Conservation (phyloP, 441 rosid species). For the Brassica hybrid region DNA sequence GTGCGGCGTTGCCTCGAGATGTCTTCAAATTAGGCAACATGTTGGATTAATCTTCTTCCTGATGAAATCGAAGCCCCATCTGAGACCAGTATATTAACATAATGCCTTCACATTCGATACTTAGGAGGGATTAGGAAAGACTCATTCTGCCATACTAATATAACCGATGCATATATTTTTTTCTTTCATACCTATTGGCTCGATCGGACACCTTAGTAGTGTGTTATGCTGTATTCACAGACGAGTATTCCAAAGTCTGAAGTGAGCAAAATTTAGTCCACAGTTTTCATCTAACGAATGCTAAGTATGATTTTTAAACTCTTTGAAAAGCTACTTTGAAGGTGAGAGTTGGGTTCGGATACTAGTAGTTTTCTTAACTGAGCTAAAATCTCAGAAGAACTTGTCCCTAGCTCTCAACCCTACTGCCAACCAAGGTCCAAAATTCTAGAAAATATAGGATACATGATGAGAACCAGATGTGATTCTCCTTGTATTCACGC, state of each 20-base stretch:
- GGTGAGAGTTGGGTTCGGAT: conserved; percentile 2
- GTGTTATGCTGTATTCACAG: neutral
- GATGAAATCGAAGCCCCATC: conserved; percentile 60
- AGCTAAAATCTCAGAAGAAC: conserved; percentile 9
- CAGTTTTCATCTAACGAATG: conserved; percentile 1
- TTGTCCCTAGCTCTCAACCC: conserved; percentile 4
- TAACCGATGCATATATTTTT: neutral
- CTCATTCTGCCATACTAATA: neutral
- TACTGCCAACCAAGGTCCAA: conserved; percentile 1
- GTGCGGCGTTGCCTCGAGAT: neutral
- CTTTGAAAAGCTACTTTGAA: conserved; percentile 12
- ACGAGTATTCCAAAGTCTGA: neutral
- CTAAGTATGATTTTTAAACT: conserved; percentile 4
- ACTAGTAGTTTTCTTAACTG: neutral
- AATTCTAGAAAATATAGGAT: neutral
- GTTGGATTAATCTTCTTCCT: conserved; percentile 54
- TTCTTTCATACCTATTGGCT: neutral
- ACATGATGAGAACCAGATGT: neutral
- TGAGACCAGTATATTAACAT: conserved; percentile 37
- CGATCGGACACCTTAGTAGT: conserved; percentile 5
- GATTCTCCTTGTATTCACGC: neutral
- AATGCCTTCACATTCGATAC: conserved; percentile 22
- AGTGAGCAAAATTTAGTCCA: conserved; percentile 11
- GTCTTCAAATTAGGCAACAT: conserved; percentile 69
- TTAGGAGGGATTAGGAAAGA: neutral